These are phyloP conservation scores for Didymella keratinophila DNA, from an alignment of 2,329 filamentous ascomycete genomes.

Conservation along the genomic window DNA sequence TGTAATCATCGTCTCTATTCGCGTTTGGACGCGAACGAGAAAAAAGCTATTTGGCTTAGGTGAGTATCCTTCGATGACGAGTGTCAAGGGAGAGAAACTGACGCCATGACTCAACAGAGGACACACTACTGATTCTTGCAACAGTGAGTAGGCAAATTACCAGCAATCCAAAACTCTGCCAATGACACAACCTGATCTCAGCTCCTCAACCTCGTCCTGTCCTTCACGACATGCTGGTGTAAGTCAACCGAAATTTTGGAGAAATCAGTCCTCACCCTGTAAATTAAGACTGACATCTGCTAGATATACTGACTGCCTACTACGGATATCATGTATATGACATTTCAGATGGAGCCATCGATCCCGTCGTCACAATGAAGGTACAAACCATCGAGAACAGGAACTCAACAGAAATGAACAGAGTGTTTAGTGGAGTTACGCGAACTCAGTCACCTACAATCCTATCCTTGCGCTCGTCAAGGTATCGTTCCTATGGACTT, in stretches of 20 bases:
- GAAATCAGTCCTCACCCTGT: not conserved
- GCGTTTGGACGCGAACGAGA: too few relatives aligned
- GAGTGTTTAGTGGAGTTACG: slow-evolving; percentile 25
- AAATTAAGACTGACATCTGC: not conserved
- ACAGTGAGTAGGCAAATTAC: too few relatives aligned
- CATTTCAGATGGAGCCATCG: not conserved
- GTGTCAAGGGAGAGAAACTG: too few relatives aligned
- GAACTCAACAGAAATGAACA: not conserved
- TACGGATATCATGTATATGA: not conserved
- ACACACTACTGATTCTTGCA: too few relatives aligned
- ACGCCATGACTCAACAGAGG: too few relatives aligned
- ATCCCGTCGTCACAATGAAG: not conserved
- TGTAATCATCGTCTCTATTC: too few relatives aligned
- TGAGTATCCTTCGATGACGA: too few relatives aligned
- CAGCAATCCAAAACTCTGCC: too few relatives aligned
- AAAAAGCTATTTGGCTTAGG: too few relatives aligned
- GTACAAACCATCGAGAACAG: not conserved
- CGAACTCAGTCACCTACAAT: slow-evolving; percentile 30
- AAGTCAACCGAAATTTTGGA: not conserved
- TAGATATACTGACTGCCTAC: not conserved
- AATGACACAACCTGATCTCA: not conserved
- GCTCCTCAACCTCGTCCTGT: not conserved
- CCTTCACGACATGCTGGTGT: not conserved
- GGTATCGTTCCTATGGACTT: slow-evolving; percentile 28
- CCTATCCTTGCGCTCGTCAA: slow-evolving; percentile 33